Conservation (phyloP, 768 basidiomycete genomes). For the Mycena latifolia region DNA sequence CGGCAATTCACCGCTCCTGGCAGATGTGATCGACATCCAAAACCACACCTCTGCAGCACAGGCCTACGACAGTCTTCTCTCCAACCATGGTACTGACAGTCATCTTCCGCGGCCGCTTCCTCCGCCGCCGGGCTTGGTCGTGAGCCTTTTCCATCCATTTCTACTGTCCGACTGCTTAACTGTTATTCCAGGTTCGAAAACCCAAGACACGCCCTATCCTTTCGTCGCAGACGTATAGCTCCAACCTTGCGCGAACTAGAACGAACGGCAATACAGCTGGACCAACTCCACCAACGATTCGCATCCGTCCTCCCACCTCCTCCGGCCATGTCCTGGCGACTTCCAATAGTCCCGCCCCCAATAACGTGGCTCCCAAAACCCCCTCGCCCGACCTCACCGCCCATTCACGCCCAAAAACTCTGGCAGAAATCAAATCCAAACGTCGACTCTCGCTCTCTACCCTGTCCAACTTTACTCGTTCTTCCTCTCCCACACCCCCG, state of each 20-base stretch:
- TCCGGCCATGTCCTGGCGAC: constrained; percentile 8
- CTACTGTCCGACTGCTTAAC: not conserved
- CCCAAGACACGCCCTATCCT: constrained; percentile 36
- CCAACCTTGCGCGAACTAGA: constrained; percentile 19
- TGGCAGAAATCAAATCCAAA: constrained; percentile 52
- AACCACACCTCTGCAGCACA: constrained; percentile 29
- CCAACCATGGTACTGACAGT: constrained; percentile 18
- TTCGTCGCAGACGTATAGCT: constrained; percentile 36
- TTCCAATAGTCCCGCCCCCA: not conserved
- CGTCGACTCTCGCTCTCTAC: constrained; percentile 52
- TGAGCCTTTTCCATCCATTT: constrained; percentile 25
- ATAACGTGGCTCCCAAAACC: constrained; percentile 16
- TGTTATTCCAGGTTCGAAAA: constrained; percentile 21
- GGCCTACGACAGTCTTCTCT: constrained; percentile 28
- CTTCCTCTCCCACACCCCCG: constrained; percentile 30
- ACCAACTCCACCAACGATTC: constrained; percentile 28
- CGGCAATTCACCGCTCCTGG: constrained; percentile 9
- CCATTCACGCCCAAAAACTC: constrained; percentile 36
- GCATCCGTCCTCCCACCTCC: constrained; percentile 38
- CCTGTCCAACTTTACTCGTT: constrained; percentile 37
- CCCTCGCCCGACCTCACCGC: constrained; percentile 42
- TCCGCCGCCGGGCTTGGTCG: constrained; percentile 44
- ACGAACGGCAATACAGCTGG: constrained; percentile 14
- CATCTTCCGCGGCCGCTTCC: constrained; percentile 31
- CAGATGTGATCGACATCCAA: constrained; percentile 33